phyloP scores from a whole-genome alignment of 2,329 filamentous ascomycete species.

The Cladorrhinum sp. region DNA sequence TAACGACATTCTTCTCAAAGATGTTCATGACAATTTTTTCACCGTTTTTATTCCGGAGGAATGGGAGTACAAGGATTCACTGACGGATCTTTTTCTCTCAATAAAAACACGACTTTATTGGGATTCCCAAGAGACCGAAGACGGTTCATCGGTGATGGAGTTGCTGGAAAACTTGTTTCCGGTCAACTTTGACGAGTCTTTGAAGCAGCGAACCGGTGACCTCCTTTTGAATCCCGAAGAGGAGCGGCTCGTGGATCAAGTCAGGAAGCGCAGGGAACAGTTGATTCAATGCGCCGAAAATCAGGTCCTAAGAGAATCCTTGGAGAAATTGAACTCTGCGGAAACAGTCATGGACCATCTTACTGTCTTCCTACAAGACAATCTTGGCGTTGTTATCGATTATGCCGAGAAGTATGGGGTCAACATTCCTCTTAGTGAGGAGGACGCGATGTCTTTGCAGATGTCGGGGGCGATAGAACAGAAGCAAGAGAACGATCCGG shows the following conservation, averaged over 20 bases:
- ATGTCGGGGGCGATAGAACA: not conserved
- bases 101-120: constrained; percentile 53
- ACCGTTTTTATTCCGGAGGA: constrained; percentile 40
- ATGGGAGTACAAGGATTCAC: constrained; percentile 36
- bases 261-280: constrained; percentile 43
- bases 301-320: constrained; percentile 38
- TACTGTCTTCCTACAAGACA: constrained; percentile 32
- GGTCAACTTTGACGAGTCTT: constrained; percentile 51
- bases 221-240: constrained; percentile 54
- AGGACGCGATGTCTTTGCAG: constrained; percentile 16
- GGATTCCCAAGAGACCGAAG: constrained; percentile 48
- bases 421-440: constrained; percentile 35
- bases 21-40: constrained; percentile 46
- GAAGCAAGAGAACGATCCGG: constrained; percentile 8
- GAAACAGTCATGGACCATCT: constrained; percentile 36
- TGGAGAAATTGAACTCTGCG: constrained; percentile 41
- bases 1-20: constrained; percentile 38
- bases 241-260: constrained; percentile 43
- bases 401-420: constrained; percentile 39
- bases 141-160: constrained; percentile 37
- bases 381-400: constrained; percentile 33
- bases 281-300: constrained; percentile 53
- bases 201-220: constrained; percentile 39
- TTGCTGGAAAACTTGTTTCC: constrained; percentile 56
- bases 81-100: constrained; percentile 44